Evolutionary conservation across 176 grass and related monocot species (phyloP), one percentile per base, ranked within the genome.

Genomic region (Tillandsia fasciculata): DNA sequence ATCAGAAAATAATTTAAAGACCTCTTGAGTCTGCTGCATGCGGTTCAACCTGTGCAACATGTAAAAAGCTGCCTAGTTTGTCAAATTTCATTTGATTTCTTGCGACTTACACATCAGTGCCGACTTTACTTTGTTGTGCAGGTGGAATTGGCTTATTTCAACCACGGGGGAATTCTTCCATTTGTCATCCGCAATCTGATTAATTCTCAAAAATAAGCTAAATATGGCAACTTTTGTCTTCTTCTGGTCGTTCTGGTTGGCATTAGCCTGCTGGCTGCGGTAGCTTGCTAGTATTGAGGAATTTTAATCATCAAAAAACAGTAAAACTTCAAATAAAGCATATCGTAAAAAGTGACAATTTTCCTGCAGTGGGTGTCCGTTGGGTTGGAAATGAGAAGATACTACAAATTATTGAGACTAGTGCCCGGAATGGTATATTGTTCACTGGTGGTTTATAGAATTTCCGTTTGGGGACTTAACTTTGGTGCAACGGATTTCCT

Each of bases 111-210:
- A 2, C 13, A 33, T 23, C 14, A 66, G 64, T 76, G 13, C 12
- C 8, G 7, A 10, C 47, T 71, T n/a, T 78, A 69, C 15, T 8
- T 82, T 76, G 18, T 14, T 58, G 11, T 76, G 12, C 49, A 96
- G 93, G 93, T 96, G 76, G 93, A 96, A 71, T 68, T 96, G 70
- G 79, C 89, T 13, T 96, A 96, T 71, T 96, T 83, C 81, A 87
- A 92, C 79, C 93, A 96, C 23, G 93, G 93, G 28, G 93, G 93
- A 17, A 96, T 96, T 67, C 93, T 96, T 47, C 93, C 86, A 0
- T 96, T 89, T 0, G 93, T 92, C 28, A 90, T 96, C 74, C 90
- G 93, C 50, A 87, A 83, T 74, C 76, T 96, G 73, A 85, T 76
- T 12, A 73, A 11, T 54, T 54, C 73, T 2, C 81, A 89, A 52